Evolutionary conservation across 345 rosid species (phyloP).

Genomic region (Erysimum cheiranthoides): DNA sequence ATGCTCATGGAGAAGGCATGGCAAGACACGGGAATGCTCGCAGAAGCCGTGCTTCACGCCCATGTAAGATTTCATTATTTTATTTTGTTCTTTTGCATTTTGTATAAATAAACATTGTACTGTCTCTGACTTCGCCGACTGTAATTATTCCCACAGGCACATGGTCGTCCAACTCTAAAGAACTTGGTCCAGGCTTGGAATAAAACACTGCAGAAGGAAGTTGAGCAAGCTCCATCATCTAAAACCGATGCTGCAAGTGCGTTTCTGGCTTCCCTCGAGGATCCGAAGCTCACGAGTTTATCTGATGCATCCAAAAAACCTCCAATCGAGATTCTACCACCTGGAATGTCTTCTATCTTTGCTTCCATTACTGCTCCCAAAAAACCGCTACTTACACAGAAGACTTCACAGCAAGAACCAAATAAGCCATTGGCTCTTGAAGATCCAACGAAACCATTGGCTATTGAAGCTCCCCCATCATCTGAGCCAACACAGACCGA

Average conservation of each 20-base stretch:
- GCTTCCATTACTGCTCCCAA: constrained; percentile 75
- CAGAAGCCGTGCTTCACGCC: constrained; percentile 99
- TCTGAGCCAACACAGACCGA: constrained; percentile 47
- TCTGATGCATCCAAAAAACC: constrained; percentile 85
- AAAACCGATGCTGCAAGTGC: constrained; percentile 96
- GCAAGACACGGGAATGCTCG: constrained; percentile 99
- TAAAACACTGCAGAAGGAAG: constrained; percentile 86
- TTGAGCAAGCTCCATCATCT: constrained; percentile 68
- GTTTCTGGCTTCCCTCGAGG: constrained; percentile 88
- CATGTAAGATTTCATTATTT: constrained; percentile 61
- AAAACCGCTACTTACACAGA: constrained; percentile 59
- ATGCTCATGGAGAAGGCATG: constrained; percentile 98
- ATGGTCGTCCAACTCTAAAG: constrained; percentile 91
- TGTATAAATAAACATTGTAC: neutral
- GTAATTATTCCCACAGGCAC: constrained; percentile 67
- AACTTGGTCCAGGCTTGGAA: constrained; percentile 92
- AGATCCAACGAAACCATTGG: constrained; percentile 54
- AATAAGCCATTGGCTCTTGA: constrained; percentile 51
- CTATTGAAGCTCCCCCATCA: constrained; percentile 56
- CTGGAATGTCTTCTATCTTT: constrained; percentile 88
- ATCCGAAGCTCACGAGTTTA: constrained; percentile 85
- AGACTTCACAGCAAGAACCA: constrained; percentile 62
- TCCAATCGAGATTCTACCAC: constrained; percentile 89
- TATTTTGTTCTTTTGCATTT: neutral
- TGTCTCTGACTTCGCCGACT: constrained; percentile 17